Evolutionary conservation across 2,329 filamentous ascomycete genomes (phyloP).

Genomic region (Phyllachora maydis): DNA sequence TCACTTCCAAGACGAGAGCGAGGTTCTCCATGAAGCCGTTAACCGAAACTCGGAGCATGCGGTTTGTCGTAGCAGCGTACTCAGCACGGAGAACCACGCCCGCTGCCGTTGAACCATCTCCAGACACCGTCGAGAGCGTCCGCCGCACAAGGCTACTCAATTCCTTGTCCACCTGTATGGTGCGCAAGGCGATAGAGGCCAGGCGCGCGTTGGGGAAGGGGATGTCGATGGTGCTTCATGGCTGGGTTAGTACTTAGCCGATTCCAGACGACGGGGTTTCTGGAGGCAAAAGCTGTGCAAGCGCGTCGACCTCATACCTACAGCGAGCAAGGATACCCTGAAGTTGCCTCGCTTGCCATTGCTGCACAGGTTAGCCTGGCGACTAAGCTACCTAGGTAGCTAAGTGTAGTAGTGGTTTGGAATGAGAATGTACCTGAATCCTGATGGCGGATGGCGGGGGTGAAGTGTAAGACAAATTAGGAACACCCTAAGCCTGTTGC

Average conservation of each 20-base stretch:
- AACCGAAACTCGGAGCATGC: slow-evolving; percentile 89
- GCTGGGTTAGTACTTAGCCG: slow-evolving; percentile 3
- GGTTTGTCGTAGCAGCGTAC: slow-evolving; percentile 79
- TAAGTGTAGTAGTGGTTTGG: no score
- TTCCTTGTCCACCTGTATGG: slow-evolving; percentile 72
- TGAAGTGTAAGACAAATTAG: no score
- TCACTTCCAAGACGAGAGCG: slow-evolving; percentile 66
- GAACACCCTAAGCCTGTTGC: no score
- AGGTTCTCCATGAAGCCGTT: slow-evolving; percentile 93
- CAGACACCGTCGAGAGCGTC: slow-evolving; percentile 35
- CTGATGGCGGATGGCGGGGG: no score
- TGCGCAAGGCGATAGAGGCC: slow-evolving; percentile 51
- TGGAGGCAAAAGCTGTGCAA: no score
- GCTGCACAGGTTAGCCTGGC: no score
- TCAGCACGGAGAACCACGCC: slow-evolving; percentile 40
- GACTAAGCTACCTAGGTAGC: no score
- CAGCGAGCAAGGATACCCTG: no score
- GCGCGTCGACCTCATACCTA: no score
- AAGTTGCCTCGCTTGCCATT: no score
- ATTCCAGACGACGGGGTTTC: no score
- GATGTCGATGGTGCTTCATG: slow-evolving; percentile 44
- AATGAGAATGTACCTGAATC: no score
- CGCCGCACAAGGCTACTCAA: slow-evolving; percentile 68
- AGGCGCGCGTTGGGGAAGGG: slow-evolving; percentile 69
- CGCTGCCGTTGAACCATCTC: slow-evolving; percentile 6